phyloP scores from a whole-genome alignment of 352 stramenopile species.

The Blastocystis sp. region DNA sequence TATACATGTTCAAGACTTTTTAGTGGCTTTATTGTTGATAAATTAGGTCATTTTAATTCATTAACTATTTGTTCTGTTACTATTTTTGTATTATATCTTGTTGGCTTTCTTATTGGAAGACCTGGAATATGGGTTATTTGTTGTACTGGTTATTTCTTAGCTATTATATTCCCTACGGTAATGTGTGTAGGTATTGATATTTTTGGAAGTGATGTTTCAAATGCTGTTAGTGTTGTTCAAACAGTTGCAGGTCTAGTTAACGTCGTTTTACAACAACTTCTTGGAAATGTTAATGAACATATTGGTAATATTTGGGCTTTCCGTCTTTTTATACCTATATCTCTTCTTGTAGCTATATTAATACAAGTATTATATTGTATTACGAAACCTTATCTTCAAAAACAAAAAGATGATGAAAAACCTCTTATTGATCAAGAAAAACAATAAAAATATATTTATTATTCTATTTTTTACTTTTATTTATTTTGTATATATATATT shows the following conservation, averaged over 20 bases:
- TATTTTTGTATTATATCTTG: not conserved
- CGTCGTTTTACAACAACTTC: constrained; percentile 12
- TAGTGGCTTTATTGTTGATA: constrained; percentile 20
- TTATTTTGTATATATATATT: too few relatives aligned
- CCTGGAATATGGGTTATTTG: constrained; percentile 14
- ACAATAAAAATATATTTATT: too few relatives aligned
- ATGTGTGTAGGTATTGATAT: constrained; percentile 22
- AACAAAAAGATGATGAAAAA: too few relatives aligned
- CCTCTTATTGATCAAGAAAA: too few relatives aligned
- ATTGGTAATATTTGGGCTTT: constrained; percentile 11
- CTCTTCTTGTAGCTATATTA: too few relatives aligned
- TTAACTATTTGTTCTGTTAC: constrained; percentile 13
- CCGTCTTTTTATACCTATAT: too few relatives aligned
- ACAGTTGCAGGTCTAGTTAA: constrained; percentile 11
- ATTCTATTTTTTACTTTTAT: too few relatives aligned
- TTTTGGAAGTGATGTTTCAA: constrained; percentile 16
- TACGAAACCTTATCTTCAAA: too few relatives aligned
- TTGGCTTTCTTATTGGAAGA: not conserved
- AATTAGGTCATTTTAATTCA: not conserved
- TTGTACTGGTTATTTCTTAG: constrained; percentile 13
- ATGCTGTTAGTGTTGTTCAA: constrained; percentile 25
- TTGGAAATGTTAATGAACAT: constrained; percentile 21
- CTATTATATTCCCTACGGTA: constrained; percentile 16
- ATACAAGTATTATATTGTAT: too few relatives aligned
- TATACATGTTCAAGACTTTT: constrained; percentile 14